These are phyloP conservation scores for Hortiboletus flavorubellus DNA, from an alignment of 768 basidiomycete genomes.

Conservation along the genomic window DNA sequence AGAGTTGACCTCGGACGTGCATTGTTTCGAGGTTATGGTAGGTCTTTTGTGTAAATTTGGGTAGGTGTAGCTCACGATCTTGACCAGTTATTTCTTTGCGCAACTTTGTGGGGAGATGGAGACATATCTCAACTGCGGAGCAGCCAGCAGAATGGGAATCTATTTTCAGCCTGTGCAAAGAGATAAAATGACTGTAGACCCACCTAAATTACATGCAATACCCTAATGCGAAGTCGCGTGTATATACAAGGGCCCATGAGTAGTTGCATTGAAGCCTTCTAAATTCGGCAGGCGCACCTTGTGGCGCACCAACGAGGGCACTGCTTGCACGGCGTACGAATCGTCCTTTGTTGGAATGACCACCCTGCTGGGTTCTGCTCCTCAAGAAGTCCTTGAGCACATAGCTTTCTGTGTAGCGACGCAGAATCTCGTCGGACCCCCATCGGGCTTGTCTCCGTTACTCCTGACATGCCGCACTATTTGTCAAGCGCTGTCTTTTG, in stretches of 20 bases:
- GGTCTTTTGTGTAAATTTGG: not conserved
- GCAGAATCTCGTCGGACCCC: constrained; percentile 54
- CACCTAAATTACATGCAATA: not conserved
- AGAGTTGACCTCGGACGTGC: constrained; percentile 33
- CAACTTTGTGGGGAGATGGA: constrained; percentile 51
- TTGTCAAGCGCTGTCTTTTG: constrained; percentile 47
- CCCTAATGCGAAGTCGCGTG: not conserved
- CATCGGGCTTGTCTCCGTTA: constrained; percentile 54
- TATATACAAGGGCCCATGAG: not conserved
- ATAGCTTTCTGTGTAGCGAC: constrained; percentile 68
- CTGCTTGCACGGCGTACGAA: not conserved
- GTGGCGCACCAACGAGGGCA: not conserved
- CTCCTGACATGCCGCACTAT: constrained; percentile 48
- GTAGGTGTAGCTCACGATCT: constrained; percentile 7
- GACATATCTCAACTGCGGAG: constrained; percentile 31
- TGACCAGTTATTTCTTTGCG: constrained; percentile 44
- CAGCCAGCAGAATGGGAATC: constrained; percentile 46
- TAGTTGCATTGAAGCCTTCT: not conserved
- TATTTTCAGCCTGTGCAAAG: constrained; percentile 50
- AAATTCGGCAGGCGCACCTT: constrained; percentile 6
- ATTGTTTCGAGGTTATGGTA: constrained; percentile 51
- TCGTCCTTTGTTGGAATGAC: constrained; percentile 7
- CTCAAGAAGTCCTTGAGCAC: constrained; percentile 75
- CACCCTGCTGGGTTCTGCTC: constrained; percentile 47
- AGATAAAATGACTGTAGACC: constrained; percentile 20